Base-by-base conservation (phyloP, 331 rosid genomes). In the Ulmus americana region DNA sequence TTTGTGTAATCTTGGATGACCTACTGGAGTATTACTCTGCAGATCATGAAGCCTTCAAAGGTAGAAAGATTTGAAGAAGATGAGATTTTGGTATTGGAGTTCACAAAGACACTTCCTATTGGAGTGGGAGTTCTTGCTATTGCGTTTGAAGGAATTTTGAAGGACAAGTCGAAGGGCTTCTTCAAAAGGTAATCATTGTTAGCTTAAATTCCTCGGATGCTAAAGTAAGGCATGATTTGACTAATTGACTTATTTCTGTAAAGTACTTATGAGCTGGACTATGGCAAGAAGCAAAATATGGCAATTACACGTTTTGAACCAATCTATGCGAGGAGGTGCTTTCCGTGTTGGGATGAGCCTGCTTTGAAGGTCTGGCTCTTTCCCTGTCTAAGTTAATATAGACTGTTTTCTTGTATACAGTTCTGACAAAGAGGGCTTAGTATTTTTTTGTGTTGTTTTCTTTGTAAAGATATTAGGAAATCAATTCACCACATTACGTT, bases 311-410 rank as follows among this genome's bases (percentile, higher is more conserved):
- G 87, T 79, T 90, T 90, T 81, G 90, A 90, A 69, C 90, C 97
- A 3, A 92, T 79, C 76, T 95, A 87, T 85, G 97, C 97, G 53
- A 85, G 97, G 75, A 68, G 85, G 61, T 90, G 97, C 79, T 87
- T 90, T 79, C 97, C 95, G 12, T 90, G 97, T 76, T 90, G 97
- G 97, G 97, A 90, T 71, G 97, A 90, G 68, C 97, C 97, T 60
- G 92, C 92, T 57, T 85, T 83, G 79, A 90, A 90, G 95, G 97
- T 87, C 28, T 76, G 35, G 35, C 72, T 10, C 61, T 61, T 55
- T 65, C 16, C 4, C 35, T 28, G 35, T 28, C 35, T 28, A 28
- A 28, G 35, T 28, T 28, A 28, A 28, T 20, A 20, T 20, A 20
- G 22, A 20, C 1, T 12, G 12, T 53, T 15, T 28, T 28, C 35